Evolutionary conservation across 768 basidiomycete genomes (phyloP).

Genomic region (Termitomyces sp.): DNA sequence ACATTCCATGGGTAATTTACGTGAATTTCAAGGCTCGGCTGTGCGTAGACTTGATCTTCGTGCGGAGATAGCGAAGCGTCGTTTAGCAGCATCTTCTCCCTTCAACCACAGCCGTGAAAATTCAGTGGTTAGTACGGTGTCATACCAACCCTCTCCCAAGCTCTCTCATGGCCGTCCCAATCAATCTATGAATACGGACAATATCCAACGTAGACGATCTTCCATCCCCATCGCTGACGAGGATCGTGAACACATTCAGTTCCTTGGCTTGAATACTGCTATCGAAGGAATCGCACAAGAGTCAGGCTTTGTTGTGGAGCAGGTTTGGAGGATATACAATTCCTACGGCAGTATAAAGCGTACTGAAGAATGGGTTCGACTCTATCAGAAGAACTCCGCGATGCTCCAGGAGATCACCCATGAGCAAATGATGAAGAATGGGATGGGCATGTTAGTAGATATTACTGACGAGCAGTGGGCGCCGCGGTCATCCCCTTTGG

Average conservation of each 20-base stretch:
- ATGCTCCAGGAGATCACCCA: conserved; percentile 22
- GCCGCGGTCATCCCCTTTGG: neutral
- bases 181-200: neutral
- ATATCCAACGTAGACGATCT: neutral
- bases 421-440: conserved; percentile 10
- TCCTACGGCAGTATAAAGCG: conserved; percentile 28
- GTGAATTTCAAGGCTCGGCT: neutral
- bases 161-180: neutral
- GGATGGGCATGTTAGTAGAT: conserved; percentile 9
- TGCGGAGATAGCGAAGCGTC: conserved; percentile 10
- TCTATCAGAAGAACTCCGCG: conserved; percentile 29
- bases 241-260: conserved; percentile 16
- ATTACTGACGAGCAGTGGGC: neutral
- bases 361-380: conserved; percentile 33
- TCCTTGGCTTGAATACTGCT: conserved; percentile 20
- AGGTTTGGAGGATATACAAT: conserved; percentile 37
- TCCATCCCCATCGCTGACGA: conserved; percentile 15
- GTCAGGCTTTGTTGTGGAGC: conserved; percentile 38
- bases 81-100: conserved; percentile 4
- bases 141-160: conserved; percentile 1
- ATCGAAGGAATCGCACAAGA: conserved; percentile 40
- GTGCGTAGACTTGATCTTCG: conserved; percentile 17
- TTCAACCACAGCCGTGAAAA: neutral
- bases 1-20: conserved; percentile 9
- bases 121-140: neutral